Evolutionary conservation across 176 grass and related monocot species (phyloP).

Genomic region (Oryza punctata): DNA sequence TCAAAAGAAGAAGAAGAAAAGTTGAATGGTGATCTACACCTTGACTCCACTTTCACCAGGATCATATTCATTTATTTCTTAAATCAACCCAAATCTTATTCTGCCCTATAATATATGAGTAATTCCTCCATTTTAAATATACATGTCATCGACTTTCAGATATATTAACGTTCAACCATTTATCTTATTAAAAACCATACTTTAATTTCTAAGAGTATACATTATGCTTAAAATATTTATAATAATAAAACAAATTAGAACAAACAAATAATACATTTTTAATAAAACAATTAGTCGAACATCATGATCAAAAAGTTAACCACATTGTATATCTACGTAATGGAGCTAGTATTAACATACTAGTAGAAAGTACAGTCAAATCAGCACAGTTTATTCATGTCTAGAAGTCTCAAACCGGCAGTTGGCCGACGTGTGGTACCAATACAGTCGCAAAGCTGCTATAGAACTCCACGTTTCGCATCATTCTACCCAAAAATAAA

Average conservation of each 20-base stretch:
- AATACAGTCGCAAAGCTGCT: not conserved
- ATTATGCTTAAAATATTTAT: too few relatives aligned
- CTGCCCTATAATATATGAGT: too few relatives aligned
- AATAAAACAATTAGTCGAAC: too few relatives aligned
- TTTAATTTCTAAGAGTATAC: too few relatives aligned
- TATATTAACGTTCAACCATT: too few relatives aligned
- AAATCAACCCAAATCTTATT: not conserved
- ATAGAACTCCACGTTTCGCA: not conserved
- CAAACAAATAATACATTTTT: too few relatives aligned
- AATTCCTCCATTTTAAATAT: too few relatives aligned
- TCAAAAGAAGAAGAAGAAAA: not conserved
- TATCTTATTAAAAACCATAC: too few relatives aligned
- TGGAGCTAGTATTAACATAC: not conserved
- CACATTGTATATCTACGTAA: too few relatives aligned
- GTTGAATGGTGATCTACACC: not conserved
- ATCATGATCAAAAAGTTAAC: too few relatives aligned
- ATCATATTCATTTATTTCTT: not conserved
- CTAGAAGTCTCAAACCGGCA: slow-evolving; percentile 14
- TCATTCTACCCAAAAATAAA: not conserved
- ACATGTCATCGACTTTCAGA: too few relatives aligned
- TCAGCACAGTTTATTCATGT: not conserved
- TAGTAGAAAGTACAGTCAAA: slow-evolving; percentile 6
- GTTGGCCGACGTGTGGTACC: slow-evolving; percentile 26
- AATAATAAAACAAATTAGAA: too few relatives aligned
- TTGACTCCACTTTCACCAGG: not conserved